Conservation (phyloP, 139 green algal genomes). For the Gonium pectorale region DNA sequence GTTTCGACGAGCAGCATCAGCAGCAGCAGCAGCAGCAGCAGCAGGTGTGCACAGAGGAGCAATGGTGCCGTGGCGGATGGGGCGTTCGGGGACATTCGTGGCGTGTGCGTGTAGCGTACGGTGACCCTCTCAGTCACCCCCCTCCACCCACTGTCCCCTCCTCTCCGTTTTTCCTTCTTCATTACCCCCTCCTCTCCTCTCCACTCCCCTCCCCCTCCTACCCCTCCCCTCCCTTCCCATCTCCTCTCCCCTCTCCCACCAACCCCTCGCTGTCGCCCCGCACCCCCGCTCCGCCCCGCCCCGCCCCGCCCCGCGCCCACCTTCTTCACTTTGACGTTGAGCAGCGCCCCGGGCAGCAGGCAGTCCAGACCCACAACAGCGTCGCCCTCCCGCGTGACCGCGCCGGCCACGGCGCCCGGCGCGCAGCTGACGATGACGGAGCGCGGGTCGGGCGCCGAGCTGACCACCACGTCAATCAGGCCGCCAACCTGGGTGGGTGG, state of each 20-base stretch:
- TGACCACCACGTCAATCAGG: slow-evolving; percentile 71
- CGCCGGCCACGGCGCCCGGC: slow-evolving; percentile 16
- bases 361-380: slow-evolving; percentile 54
- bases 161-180: too few relatives aligned
- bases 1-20: too few relatives aligned
- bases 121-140: too few relatives aligned
- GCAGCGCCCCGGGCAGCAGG: slow-evolving; percentile 85
- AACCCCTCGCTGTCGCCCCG: too few relatives aligned
- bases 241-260: too few relatives aligned
- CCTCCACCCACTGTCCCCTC: too few relatives aligned
- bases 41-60: too few relatives aligned
- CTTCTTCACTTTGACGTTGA: slow-evolving; percentile 69
- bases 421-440: slow-evolving; percentile 33
- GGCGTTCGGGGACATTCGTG: too few relatives aligned
- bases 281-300: background rate
- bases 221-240: too few relatives aligned
- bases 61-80: too few relatives aligned
- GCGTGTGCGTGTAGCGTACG: too few relatives aligned
- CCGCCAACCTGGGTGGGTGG: slow-evolving; percentile 50
- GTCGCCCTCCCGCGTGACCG: background rate
- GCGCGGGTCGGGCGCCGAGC: slow-evolving; percentile 26
- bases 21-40: too few relatives aligned
- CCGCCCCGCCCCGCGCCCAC: background rate
- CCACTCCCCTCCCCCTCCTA: background rate
- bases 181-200: background rate